Conservation (phyloP, 306 rosid species). For the Prunus mira region DNA sequence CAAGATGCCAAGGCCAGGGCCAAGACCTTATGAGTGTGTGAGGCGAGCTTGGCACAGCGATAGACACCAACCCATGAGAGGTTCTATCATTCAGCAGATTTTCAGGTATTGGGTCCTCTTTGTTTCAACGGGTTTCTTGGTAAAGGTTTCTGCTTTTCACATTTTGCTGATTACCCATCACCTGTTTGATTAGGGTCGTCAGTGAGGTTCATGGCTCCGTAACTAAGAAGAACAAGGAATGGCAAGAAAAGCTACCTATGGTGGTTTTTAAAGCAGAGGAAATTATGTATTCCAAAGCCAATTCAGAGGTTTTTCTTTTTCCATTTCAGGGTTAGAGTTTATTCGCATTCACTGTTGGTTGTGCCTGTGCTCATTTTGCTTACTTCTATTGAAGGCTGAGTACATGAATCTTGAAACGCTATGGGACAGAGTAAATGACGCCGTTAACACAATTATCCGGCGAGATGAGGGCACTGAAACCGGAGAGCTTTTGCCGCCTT, state of each 20-base stretch:
- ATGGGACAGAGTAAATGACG: conserved; percentile 95
- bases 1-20: conserved; percentile 99
- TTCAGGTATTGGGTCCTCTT: conserved; percentile 74
- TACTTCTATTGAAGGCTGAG: conserved; percentile 65
- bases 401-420: conserved; percentile 71
- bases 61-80: conserved; percentile 88
- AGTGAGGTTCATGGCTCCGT: conserved; percentile 61
- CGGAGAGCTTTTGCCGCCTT: conserved; percentile 91
- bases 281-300: conserved; percentile 98
- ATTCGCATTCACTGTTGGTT: conserved; percentile 2
- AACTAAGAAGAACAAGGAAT: conserved; percentile 89
- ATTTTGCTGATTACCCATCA: conserved; percentile 58
- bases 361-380: conserved; percentile 19
- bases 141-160: conserved; percentile 12
- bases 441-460: conserved; percentile 89
- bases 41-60: conserved; percentile 99
- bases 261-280: conserved; percentile 96
- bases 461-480: conserved; percentile 86
- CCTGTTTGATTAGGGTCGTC: conserved; percentile 92
- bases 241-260: conserved; percentile 85
- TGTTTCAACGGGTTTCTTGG: background rate
- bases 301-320: conserved; percentile 71
- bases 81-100: conserved; percentile 86
- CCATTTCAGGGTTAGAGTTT: conserved; percentile 17
- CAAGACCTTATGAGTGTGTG: conserved; percentile 99